Evolutionary conservation across 176 grass and related monocot species (phyloP), one percentile per base, ranked within the genome.

Genomic region (Microstegium vimineum): DNA sequence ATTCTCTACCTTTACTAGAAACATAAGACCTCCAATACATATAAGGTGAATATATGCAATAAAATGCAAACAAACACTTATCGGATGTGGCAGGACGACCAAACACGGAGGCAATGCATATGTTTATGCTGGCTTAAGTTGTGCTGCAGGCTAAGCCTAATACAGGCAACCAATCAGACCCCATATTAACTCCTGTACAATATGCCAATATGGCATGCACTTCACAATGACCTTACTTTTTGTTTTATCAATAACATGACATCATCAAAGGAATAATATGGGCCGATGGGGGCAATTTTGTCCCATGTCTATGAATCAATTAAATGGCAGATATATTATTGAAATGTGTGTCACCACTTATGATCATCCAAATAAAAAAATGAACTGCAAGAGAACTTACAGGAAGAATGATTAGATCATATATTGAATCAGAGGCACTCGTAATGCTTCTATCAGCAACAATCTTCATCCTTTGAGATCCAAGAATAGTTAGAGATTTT

Each of bases 341-440:
- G 69, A 71, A 84, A 76, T 73, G 40, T 56, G 15, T 52, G 13
- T 41, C 10, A 2, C 32, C 31, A 36, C 65, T 72, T 49, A 88
- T 7, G 51, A 81, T 54, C 23, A 79, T 54, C 36, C 30, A 45
- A 47, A 90, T 62, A 68, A 85, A 70, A n/a, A 70, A 62, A 41
- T 61, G 12, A 78, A 85, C 79, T 75, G 73, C 8, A 77, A 69
- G 74, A 78, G 18, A 77, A 18, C 92, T 84, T 95, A 98, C 95
- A 51, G 95, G 90, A 74, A 98, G 87, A 86, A 98, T 81, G 13
- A 95, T 98, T 51, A 98, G 57, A 87, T 98, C 95, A 91, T 95
- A 98, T 89, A 74, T 80, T 65, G 73, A 87, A 63, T 87, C 79
- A 30, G 90, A 91, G 80, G 85, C 90, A 88, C 81, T 91, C 25